Base-by-base conservation (phyloP, 257 asterid genomes). In the Paulownia fortunei region DNA sequence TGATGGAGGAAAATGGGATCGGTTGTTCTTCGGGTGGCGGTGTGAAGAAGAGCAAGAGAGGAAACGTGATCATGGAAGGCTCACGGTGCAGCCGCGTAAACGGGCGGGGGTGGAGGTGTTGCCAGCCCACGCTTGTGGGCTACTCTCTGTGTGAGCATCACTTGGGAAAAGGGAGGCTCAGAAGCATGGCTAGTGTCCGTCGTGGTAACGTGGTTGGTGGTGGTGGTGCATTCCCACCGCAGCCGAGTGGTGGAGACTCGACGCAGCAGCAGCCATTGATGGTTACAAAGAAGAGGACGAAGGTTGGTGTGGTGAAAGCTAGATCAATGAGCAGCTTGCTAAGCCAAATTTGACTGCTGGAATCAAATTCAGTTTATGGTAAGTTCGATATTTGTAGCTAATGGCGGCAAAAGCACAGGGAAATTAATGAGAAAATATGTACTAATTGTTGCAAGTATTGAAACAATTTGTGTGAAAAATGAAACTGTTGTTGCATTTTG, bases 51-150 rank as follows among this genome's bases (percentile, higher is more conserved):
- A 74, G 18, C 76, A 86, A 81, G 83, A 86, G 90, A 73, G 95
- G 92, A 0, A 87, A 27, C 56, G 88, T 80, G 37, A 79, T 89
- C 67, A 72, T 88, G 88, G 97, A 92, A 66, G 95, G 97, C 11
- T 88, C 95, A 0, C 86, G 97, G 54, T 92, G 97, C 84, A 92
- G 97, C 84, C 96, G 97, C 0, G 91, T 88, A 16, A 92, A 92
- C 34, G 97, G 97, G 23, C 83, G 97, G 67, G 97, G 97, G 26
- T 92, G 97, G 97, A 86, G 97, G 61, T 92, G 96, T 80, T 83
- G 88, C 83, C 96, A 87, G 67, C 89, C 85, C 6, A 92, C 97
- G 30, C 89, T 90, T 2, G 91, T 92, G 0, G 97, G 97, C 15
- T 92, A 92, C 67, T 87, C 96, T 0, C 77, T 92, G 16, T 92